phyloP scores from a whole-genome alignment of 495 filamentous ascomycete species.

The Trichoderma orchidacearum region DNA sequence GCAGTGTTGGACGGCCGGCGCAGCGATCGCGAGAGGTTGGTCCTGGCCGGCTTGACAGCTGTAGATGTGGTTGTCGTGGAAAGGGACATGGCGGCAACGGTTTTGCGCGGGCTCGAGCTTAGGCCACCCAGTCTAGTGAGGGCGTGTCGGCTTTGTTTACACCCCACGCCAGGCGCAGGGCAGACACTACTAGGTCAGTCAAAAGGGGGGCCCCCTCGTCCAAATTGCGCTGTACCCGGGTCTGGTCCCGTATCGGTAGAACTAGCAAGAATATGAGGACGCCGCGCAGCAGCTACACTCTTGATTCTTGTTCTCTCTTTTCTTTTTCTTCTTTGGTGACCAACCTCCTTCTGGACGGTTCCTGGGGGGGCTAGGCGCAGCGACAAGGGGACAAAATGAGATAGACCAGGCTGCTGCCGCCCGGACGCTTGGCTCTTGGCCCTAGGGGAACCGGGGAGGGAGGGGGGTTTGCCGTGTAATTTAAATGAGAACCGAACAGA shows the following conservation, averaged over 20 bases:
- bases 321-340: no score
- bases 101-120: not conserved
- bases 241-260: no score
- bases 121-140: not conserved
- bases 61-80: not conserved
- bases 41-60: not conserved
- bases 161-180: not conserved
- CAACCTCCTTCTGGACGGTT: no score
- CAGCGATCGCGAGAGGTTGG: not conserved
- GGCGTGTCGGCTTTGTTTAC: not conserved
- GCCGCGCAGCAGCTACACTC: no score
- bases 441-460: no score
- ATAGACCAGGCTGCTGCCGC: not conserved
- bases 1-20: slow-evolving; percentile 26
- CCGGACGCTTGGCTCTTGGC: not conserved
- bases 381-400: not conserved
- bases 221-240: no score
- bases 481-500: no score
- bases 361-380: not conserved
- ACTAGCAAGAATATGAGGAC: no score
- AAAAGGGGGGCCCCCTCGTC: not conserved
- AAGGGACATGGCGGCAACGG: not conserved
- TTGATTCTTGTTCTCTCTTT: no score
- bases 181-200: not conserved
- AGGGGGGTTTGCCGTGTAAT: no score